Conservation (phyloP, 1,284 basidiomycete species). For the Peniophora sp. region DNA sequence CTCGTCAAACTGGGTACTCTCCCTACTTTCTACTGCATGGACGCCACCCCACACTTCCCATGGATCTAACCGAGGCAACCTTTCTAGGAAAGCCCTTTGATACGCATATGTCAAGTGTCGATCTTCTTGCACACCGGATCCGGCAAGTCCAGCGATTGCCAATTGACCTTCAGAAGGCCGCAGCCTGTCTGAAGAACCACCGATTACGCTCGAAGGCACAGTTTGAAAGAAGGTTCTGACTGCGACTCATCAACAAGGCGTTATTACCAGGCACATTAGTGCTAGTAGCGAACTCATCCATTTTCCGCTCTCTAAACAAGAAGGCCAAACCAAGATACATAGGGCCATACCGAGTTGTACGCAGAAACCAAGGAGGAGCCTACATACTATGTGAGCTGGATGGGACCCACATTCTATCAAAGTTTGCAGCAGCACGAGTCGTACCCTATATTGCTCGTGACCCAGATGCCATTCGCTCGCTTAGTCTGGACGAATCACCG, state of each 20-base stretch:
- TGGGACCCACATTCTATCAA: conserved; percentile 1
- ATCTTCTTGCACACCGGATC: conserved; percentile 11
- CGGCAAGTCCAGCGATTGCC: conserved; percentile 9
- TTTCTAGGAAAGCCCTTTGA: conserved; percentile 15
- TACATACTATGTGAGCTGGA: conserved; percentile 17
- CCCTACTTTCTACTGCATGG: conserved; percentile 19
- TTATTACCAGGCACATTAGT: conserved; percentile 19
- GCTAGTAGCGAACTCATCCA: conserved; percentile 17
- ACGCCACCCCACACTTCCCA: conserved; percentile 20
- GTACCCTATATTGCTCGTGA: conserved; percentile 3
- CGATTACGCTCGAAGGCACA: conserved; percentile 9
- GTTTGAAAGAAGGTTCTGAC: conserved; percentile 8
- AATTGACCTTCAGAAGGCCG: conserved; percentile 8
- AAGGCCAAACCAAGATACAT: conserved; percentile 21
- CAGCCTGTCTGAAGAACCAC: conserved; percentile 4
- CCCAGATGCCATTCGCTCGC: not conserved
- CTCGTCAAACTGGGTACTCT: conserved; percentile 10
- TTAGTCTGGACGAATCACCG: not conserved
- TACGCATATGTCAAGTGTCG: conserved; percentile 3
- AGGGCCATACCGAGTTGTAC: conserved; percentile 21
- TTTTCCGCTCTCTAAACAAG: conserved; percentile 14
- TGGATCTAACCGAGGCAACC: conserved; percentile 22
- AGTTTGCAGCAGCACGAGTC: not conserved
- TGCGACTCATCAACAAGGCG: not conserved
- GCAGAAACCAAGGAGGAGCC: conserved; percentile 15